A percentile compares a stretch with the other conserved stretches of the same genome.
These are phyloP conservation scores for Curvularia verruculosa DNA, from an alignment of 2,329 filamentous ascomycete genomes.

Conservation along the genomic window DNA sequence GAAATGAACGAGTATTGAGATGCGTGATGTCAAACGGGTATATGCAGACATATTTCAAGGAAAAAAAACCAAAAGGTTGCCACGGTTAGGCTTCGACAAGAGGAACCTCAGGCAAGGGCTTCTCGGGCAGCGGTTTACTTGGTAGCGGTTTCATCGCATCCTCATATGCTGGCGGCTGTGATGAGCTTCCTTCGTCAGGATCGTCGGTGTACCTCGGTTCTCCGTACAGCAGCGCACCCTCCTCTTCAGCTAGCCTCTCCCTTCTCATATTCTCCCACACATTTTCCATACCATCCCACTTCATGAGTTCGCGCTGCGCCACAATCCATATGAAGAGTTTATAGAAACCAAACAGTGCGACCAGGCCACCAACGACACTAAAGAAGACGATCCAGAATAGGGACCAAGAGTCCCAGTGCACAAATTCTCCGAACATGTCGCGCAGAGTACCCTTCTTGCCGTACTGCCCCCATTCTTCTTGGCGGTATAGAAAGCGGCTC, in stretches of 20 bases:
- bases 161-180: constrained; percentile 9
- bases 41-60: not conserved
- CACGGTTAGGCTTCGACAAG: constrained; percentile 37
- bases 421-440: constrained; percentile 31
- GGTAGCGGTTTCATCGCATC: constrained; percentile 31
- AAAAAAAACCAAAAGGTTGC: not conserved
- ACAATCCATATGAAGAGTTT: constrained; percentile 28
- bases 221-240: constrained; percentile 26
- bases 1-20: not conserved
- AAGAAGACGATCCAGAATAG: constrained; percentile 31
- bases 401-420: constrained; percentile 35
- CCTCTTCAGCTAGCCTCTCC: constrained; percentile 30
- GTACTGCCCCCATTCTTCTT: constrained; percentile 39
- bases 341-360: constrained; percentile 28
- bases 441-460: constrained; percentile 42
- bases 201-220: constrained; percentile 33
- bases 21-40: not conserved
- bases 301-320: constrained; percentile 37
- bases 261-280: constrained; percentile 40
- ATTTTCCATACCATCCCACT: constrained; percentile 44
- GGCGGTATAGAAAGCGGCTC: constrained; percentile 34
- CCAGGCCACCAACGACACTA: constrained; percentile 23
- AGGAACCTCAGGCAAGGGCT: constrained; percentile 44
- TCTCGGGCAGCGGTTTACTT: constrained; percentile 45
- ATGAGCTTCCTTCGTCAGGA: constrained; percentile 24